Conservation (phyloP, 2,329 filamentous ascomycete genomes). For the Penicillium frequentans region DNA sequence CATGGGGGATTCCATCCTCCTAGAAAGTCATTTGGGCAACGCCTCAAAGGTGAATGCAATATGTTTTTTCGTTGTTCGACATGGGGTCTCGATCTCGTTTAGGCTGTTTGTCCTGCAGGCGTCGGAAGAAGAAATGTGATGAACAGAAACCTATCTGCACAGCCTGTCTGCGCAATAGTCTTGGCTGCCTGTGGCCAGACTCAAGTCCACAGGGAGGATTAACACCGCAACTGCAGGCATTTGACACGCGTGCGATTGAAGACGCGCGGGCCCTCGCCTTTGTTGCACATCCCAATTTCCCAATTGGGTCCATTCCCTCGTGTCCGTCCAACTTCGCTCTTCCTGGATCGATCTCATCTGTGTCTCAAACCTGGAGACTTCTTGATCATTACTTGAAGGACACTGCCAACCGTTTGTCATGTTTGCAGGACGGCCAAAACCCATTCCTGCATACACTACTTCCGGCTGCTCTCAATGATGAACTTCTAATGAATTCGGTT, state of each 20-base stretch:
- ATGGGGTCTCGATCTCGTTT: slow-evolving; percentile 14
- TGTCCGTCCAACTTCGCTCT: slow-evolving; percentile 5
- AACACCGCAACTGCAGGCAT: slow-evolving; percentile 4
- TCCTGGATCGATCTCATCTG: slow-evolving; percentile 5
- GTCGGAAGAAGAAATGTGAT: slow-evolving; percentile 18
- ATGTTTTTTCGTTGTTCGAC: background rate
- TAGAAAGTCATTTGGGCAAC: background rate
- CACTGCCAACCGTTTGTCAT: slow-evolving; percentile 17
- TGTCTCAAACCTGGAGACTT: slow-evolving; percentile 12
- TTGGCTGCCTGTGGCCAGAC: slow-evolving; percentile 9
- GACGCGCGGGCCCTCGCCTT: slow-evolving; percentile 9
- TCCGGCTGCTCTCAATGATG: slow-evolving; percentile 12
- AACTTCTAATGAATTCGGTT: slow-evolving; percentile 17
- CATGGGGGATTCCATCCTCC: background rate
- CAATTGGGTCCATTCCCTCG: slow-evolving; percentile 6
- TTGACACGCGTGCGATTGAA: background rate
- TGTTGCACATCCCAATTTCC: slow-evolving; percentile 3
- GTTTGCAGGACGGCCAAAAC: slow-evolving; percentile 16
- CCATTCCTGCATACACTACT: slow-evolving; percentile 18
- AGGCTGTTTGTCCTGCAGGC: slow-evolving; percentile 16
- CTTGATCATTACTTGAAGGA: slow-evolving; percentile 17
- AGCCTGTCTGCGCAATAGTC: slow-evolving; percentile 13
- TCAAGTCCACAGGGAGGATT: background rate
- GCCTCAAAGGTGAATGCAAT: background rate
- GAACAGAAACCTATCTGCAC: slow-evolving; percentile 14